phyloP scores from a whole-genome alignment of 768 basidiomycete genomes.

The Suillus variegatus region DNA sequence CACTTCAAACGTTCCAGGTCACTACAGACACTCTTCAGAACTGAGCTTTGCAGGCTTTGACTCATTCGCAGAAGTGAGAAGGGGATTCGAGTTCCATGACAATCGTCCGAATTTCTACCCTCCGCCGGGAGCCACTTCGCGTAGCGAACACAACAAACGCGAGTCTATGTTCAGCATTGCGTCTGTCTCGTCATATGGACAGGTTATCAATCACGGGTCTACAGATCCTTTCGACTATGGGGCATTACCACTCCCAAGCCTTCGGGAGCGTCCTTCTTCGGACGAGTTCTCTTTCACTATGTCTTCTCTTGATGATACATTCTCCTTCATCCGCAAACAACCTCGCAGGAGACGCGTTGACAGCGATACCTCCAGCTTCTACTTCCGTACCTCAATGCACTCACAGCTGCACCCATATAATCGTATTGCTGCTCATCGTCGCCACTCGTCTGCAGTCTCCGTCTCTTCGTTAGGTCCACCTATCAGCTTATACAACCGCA shows the following conservation, averaged over 20 bases:
- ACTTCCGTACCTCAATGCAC: constrained; percentile 46
- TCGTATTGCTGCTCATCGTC: constrained; percentile 48
- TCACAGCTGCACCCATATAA: constrained; percentile 34
- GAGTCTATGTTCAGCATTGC: constrained; percentile 74
- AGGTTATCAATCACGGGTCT: constrained; percentile 60
- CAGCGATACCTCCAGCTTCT: constrained; percentile 79
- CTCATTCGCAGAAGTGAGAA: constrained; percentile 76
- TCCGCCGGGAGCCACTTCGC: constrained; percentile 40
- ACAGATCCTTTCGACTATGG: constrained; percentile 78
- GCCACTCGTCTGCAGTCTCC: constrained; percentile 64
- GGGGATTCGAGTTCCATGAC: constrained; percentile 73
- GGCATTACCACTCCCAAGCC: constrained; percentile 39
- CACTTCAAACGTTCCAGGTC: constrained; percentile 23
- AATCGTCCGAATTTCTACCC: constrained; percentile 69
- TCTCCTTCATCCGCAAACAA: constrained; percentile 54
- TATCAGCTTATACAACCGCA: constrained; percentile 69
- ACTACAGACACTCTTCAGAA: constrained; percentile 45
- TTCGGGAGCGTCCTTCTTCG: constrained; percentile 55
- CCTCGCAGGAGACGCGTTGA: constrained; percentile 57
- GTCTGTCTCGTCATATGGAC: constrained; percentile 79
- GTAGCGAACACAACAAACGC: constrained; percentile 43
- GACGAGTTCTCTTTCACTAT: constrained; percentile 61
- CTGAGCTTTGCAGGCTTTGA: constrained; percentile 73
- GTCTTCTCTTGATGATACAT: constrained; percentile 69
- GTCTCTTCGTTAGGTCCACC: constrained; percentile 60